These are phyloP conservation scores for Penicillium sp. DNA, from an alignment of 2,329 filamentous ascomycete species.

Conservation along the genomic window DNA sequence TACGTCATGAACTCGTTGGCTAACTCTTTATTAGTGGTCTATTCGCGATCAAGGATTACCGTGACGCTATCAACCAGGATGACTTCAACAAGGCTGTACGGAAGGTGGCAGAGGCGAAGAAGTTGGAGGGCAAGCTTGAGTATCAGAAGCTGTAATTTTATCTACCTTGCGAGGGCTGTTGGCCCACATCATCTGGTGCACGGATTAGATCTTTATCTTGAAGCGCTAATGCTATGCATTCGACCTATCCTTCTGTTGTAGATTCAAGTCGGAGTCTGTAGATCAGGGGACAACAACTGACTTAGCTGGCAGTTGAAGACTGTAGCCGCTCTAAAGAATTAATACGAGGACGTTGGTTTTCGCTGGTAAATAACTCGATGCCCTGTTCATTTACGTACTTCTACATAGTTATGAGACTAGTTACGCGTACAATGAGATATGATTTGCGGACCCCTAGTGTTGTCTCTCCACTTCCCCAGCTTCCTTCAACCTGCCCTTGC, in stretches of 20 bases:
- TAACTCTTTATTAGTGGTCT: constrained; percentile 56
- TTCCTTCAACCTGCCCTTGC: background rate
- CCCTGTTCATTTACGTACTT: background rate
- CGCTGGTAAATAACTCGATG: background rate
- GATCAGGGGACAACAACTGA: background rate
- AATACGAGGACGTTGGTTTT: too few relatives aligned
- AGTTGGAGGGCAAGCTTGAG: constrained; percentile 94
- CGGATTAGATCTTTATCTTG: constrained; percentile 8
- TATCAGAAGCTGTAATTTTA: constrained; percentile 63
- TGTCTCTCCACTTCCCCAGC: constrained; percentile 5
- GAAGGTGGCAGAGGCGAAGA: constrained; percentile 96
- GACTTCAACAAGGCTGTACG: constrained; percentile 99
- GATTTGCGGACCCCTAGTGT: constrained; percentile 3
- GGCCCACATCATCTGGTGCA: constrained; percentile 6
- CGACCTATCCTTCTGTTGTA: background rate
- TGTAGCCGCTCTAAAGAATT: background rate
- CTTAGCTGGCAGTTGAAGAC: background rate
- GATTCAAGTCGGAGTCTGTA: background rate
- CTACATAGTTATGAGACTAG: background rate
- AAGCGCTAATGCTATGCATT: constrained; percentile 13
- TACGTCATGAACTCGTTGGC: background rate
- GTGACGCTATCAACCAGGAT: constrained; percentile 92
- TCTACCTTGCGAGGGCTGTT: constrained; percentile 12
- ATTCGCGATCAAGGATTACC: constrained; percentile 96
- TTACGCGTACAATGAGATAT: constrained; percentile 4